A percentile compares a stretch with the other conserved stretches of the same genome.
These are phyloP conservation scores for Trypanosoma rangeli DNA, from an alignment of 208 protist genomes.

Conservation along the genomic window DNA sequence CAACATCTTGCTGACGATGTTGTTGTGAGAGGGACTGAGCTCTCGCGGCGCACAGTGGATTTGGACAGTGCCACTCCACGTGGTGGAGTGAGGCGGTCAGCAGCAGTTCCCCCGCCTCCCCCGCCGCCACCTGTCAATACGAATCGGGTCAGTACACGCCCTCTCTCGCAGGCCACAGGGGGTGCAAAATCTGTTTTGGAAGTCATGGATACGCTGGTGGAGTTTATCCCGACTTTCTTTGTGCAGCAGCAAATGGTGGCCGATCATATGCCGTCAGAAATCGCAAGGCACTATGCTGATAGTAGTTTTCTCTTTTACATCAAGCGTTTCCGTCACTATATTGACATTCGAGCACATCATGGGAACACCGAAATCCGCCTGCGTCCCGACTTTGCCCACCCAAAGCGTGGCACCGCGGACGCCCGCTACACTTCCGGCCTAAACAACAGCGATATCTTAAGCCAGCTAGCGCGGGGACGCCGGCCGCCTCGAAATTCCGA, in stretches of 20 bases:
- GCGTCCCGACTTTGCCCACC: slow-evolving; percentile 59
- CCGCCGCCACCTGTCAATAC: slow-evolving; percentile 24
- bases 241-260: slow-evolving; percentile 50
- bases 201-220: slow-evolving; percentile 61
- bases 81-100: not conserved
- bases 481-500: slow-evolving; percentile 79
- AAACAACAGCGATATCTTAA: slow-evolving; percentile 13
- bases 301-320: slow-evolving; percentile 62
- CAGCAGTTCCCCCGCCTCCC: slow-evolving; percentile 27
- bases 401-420: slow-evolving; percentile 66
- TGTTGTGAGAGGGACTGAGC: slow-evolving; percentile 21
- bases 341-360: slow-evolving; percentile 62
- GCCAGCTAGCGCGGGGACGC: slow-evolving; percentile 24
- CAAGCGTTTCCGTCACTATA: slow-evolving; percentile 74
- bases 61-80: not conserved
- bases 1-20: slow-evolving; percentile 32
- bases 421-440: slow-evolving; percentile 31
- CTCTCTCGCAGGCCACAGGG: not conserved
- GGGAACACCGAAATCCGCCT: slow-evolving; percentile 62
- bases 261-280: slow-evolving; percentile 41
- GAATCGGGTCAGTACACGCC: not conserved
- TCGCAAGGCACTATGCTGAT: slow-evolving; percentile 53
- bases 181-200: slow-evolving; percentile 41
- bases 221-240: slow-evolving; percentile 86
- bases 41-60: slow-evolving; percentile 11